Percentiles rank a stretch among this genome's conserved stretches.
phyloP scores from a whole-genome alignment of 805 yeast species.

The Candida stauntonica region DNA sequence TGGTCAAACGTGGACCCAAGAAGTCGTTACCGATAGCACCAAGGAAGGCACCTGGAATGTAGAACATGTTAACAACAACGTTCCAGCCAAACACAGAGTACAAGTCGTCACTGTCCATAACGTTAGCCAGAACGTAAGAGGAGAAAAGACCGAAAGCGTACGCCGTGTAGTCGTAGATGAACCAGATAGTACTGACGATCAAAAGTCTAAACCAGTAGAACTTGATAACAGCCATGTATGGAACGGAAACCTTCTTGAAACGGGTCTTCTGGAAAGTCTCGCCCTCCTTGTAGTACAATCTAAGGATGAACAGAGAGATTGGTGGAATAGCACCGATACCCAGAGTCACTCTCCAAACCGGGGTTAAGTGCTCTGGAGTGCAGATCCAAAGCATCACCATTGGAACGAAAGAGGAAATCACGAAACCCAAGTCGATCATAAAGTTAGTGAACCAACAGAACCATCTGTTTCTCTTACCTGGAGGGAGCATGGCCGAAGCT shows the following conservation, averaged over 20 bases:
- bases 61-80: slow-evolving; percentile 80
- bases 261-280: slow-evolving; percentile 65
- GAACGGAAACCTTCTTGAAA: slow-evolving; percentile 59
- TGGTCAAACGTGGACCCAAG: slow-evolving; percentile 84
- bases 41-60: slow-evolving; percentile 82
- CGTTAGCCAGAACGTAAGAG: slow-evolving; percentile 54
- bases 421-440: slow-evolving; percentile 87
- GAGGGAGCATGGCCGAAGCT: slow-evolving; percentile 71
- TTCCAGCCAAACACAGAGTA: slow-evolving; percentile 89
- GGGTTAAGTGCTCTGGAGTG: slow-evolving; percentile 60
- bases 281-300: slow-evolving; percentile 72
- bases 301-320: slow-evolving; percentile 65
- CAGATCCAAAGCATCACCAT: slow-evolving; percentile 83
- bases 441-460: slow-evolving; percentile 85
- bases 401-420: slow-evolving; percentile 78
- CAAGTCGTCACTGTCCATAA: slow-evolving; percentile 57
- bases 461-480: slow-evolving; percentile 85
- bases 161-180: slow-evolving; percentile 81
- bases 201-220: slow-evolving; percentile 79
- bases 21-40: slow-evolving; percentile 88
- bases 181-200: slow-evolving; percentile 79
- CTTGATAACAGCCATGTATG: slow-evolving; percentile 65
- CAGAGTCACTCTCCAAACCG: slow-evolving; percentile 88
- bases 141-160: slow-evolving; percentile 89
- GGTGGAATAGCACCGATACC: slow-evolving; percentile 93